Evolutionary conservation across 495 filamentous ascomycete genomes (phyloP), one percentile per base, ranked within the genome.

Genomic region (Xeromyces bisporus): DNA sequence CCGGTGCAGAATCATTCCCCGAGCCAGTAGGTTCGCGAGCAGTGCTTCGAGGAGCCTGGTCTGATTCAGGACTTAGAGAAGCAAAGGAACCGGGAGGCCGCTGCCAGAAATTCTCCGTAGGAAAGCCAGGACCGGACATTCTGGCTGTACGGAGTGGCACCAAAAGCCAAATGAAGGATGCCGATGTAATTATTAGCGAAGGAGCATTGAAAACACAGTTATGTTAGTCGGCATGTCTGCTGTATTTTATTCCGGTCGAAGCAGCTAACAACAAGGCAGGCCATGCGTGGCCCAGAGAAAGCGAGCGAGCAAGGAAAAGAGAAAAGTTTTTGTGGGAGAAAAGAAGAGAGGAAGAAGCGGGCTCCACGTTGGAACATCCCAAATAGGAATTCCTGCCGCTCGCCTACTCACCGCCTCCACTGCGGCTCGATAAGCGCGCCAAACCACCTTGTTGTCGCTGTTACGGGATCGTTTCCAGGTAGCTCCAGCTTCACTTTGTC

Each of bases 401-500:
- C 42, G 42, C 37, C 29, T 50, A 44, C 18, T 46, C 43, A 50
- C 41, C 43, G 47, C 43, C 38, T 31, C 18, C 36, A 33, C 26
- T 37, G 34, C 37, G 34, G 26, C 41, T 44, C 41, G 38, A 33
- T 43, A 38, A 4, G 26, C 41, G 18, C 12, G 17, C 35, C 41
- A 50, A 48, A 51, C 55, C 51, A 53, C 5, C 20, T 21, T 21
- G 20, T 4, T 9, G 9, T 21, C 20, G 9, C 44, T 38, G 41
- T 46, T 43, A 46, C 46, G 39, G 31, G 11, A 27, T 13, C 23
- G 23, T 33, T 24, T 28, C 31, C 43, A 38, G 26, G 31, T 32
- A 46, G 40, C 43, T 41, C 34, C 37, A 34, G 18, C 12, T 34
- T 32, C 20, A 18, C 29, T 34, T 35, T 23, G 24, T 35, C 28